A percentile compares a stretch with the other conserved stretches of the same genome.
Conservation (phyloP, 768 basidiomycete species). For the Naganishia onofrii region DNA sequence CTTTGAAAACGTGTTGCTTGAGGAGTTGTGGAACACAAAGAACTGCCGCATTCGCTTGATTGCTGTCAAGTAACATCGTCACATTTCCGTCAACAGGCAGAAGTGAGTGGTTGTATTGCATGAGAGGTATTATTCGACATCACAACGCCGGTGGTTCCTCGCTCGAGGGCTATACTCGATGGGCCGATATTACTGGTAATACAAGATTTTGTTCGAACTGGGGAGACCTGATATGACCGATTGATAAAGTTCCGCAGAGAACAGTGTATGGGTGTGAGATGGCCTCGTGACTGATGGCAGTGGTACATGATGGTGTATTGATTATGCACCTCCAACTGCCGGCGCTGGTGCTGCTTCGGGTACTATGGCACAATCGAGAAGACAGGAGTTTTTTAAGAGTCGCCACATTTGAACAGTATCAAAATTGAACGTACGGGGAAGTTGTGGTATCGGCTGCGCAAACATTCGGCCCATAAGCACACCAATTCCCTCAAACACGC, state of each 20-base stretch:
- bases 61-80: not conserved
- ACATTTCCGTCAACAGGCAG: not conserved
- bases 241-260: not conserved
- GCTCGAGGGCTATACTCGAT: not conserved
- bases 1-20: not conserved
- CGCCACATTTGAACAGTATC: not conserved
- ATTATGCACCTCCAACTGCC: slow-evolving; percentile 24
- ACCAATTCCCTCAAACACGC: slow-evolving; percentile 63
- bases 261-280: not conserved
- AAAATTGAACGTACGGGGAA: slow-evolving; percentile 42
- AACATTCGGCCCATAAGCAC: slow-evolving; percentile 86
- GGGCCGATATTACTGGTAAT: slow-evolving; percentile 13
- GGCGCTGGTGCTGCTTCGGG: slow-evolving; percentile 36
- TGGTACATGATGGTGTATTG: not conserved
- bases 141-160: slow-evolving; percentile 5
- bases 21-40: not conserved
- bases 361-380: slow-evolving; percentile 18
- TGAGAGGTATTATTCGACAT: slow-evolving; percentile 3
- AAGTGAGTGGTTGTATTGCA: slow-evolving; percentile 22
- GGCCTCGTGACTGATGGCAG: not conserved
- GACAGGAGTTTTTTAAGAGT: not conserved
- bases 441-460: slow-evolving; percentile 51
- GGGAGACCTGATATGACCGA: not conserved
- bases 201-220: not conserved
- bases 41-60: not conserved